Conservation (phyloP, 2,329 filamentous ascomycete genomes). For the Laburnicola sp. region DNA sequence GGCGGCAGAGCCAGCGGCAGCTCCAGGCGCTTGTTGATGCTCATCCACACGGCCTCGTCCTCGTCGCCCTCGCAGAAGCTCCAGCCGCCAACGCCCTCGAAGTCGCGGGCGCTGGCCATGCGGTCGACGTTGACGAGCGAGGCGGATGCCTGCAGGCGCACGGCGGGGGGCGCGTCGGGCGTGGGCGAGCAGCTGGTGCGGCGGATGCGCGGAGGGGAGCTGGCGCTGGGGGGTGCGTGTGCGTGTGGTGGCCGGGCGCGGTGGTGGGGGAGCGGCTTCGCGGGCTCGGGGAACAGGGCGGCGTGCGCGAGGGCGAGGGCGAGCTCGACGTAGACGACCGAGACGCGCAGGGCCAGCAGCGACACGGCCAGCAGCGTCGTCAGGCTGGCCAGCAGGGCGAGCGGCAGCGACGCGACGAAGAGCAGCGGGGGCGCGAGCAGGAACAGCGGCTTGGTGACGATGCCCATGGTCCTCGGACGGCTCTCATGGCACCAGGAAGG, state of each 20-base stretch:
- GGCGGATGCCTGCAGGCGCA: conserved; percentile 32
- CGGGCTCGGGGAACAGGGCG: conserved; percentile 35
- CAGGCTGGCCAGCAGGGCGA: conserved; percentile 43
- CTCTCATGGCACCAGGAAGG: not conserved
- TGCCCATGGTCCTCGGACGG: conserved; percentile 1
- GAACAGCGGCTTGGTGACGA: conserved; percentile 31
- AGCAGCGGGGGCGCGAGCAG: conserved; percentile 43
- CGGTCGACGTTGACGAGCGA: conserved; percentile 39
- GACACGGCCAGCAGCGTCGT: conserved; percentile 46
- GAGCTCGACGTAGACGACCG: conserved; percentile 49
- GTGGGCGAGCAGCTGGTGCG: conserved; percentile 27
- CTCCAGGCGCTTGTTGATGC: conserved; percentile 48
- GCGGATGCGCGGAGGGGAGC: conserved; percentile 31
- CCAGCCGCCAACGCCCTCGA: conserved; percentile 51
- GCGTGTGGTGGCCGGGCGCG: conserved; percentile 8
- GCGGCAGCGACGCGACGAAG: conserved; percentile 44
- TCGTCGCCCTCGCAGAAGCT: conserved; percentile 43
- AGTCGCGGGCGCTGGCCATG: conserved; percentile 40
- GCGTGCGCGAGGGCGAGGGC: conserved; percentile 45
- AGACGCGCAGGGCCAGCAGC: conserved; percentile 45
- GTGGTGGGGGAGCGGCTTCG: conserved; percentile 23
- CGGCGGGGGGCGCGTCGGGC: conserved; percentile 21
- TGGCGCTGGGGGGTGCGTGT: too few species aligned
- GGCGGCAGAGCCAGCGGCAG: conserved; percentile 37
- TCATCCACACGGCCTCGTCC: conserved; percentile 51